A percentile compares a stretch with the other conserved stretches of the same genome.
These are phyloP conservation scores for Oryza officinalis DNA, from an alignment of 176 grass and related monocot genomes.

Conservation along the genomic window DNA sequence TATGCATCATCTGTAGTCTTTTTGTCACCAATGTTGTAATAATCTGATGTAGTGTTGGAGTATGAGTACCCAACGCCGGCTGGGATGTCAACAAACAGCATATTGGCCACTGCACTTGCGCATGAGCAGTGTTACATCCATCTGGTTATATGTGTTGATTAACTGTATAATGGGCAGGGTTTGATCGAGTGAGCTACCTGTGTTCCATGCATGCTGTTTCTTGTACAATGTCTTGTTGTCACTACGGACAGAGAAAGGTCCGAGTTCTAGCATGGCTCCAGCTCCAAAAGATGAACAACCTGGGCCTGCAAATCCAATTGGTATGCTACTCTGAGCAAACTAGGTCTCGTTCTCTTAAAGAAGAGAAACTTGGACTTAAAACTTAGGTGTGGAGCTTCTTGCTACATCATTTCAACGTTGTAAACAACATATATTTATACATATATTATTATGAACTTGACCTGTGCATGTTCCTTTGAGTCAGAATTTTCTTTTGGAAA, in stretches of 20 bases:
- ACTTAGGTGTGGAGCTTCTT: constrained; percentile 6
- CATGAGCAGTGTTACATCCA: constrained; percentile 8
- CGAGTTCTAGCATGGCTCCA: constrained; percentile 78
- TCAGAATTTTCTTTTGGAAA: neutral
- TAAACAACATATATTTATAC: neutral
- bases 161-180: neutral
- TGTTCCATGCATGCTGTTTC: constrained; percentile 68
- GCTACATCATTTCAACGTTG: neutral
- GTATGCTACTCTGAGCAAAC: constrained; percentile 9
- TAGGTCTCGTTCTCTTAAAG: constrained; percentile 4
- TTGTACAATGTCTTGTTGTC: constrained; percentile 63
- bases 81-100: constrained; percentile 68
- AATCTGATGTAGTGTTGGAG: constrained; percentile 64
- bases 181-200: constrained; percentile 30
- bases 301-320: constrained; percentile 45
- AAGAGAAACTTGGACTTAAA: neutral
- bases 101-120: constrained; percentile 63
- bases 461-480: neutral
- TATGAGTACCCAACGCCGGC: constrained; percentile 80
- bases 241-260: constrained; percentile 62
- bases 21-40: constrained; percentile 57
- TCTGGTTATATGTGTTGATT: constrained; percentile 12
- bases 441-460: neutral
- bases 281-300: constrained; percentile 71
- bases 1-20: constrained; percentile 56